Conservation (phyloP, 441 rosid genomes). For the Arabidopsis hybrid region DNA sequence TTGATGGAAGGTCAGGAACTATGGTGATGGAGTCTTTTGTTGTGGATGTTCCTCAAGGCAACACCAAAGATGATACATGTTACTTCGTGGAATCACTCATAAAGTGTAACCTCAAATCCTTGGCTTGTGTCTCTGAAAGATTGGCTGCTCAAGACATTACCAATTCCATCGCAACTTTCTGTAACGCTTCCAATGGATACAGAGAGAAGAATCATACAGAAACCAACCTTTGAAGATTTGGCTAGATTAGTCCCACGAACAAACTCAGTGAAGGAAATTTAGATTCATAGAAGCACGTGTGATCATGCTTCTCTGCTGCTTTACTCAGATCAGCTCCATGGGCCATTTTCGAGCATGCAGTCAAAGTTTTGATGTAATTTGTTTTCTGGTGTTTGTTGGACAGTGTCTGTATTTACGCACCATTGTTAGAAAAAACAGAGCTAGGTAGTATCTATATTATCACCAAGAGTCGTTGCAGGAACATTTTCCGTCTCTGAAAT, state of each 20-base stretch:
- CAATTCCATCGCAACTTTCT: constrained; percentile 28
- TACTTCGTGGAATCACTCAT: constrained; percentile 86
- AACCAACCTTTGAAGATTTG: constrained; percentile 23
- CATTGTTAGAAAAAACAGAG: constrained; percentile 24
- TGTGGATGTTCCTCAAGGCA: constrained; percentile 96
- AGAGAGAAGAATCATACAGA: constrained; percentile 1
- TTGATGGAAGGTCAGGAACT: constrained; percentile 86
- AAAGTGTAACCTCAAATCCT: constrained; percentile 80
- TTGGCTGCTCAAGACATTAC: constrained; percentile 67
- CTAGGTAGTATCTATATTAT: constrained; percentile 25
- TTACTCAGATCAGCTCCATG: constrained; percentile 21
- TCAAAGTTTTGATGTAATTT: constrained; percentile 41
- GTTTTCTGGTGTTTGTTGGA: constrained; percentile 25
- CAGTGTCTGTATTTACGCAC: constrained; percentile 26
- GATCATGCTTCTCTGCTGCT: constrained; percentile 3
- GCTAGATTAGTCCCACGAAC: not conserved
- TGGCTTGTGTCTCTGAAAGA: constrained; percentile 87
- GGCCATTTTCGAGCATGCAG: constrained; percentile 5
- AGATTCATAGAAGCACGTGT: constrained; percentile 2
- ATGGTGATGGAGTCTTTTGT: constrained; percentile 89
- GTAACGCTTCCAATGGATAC: not conserved
- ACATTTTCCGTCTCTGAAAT: constrained; percentile 73
- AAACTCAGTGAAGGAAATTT: constrained; percentile 16
- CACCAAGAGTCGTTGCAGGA: constrained; percentile 80
- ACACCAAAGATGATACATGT: constrained; percentile 91